A percentile compares a stretch with the other conserved stretches of the same genome.
Evolutionary conservation across 768 basidiomycete species (phyloP).

Genomic region (Boletus rufocinnamomeus): DNA sequence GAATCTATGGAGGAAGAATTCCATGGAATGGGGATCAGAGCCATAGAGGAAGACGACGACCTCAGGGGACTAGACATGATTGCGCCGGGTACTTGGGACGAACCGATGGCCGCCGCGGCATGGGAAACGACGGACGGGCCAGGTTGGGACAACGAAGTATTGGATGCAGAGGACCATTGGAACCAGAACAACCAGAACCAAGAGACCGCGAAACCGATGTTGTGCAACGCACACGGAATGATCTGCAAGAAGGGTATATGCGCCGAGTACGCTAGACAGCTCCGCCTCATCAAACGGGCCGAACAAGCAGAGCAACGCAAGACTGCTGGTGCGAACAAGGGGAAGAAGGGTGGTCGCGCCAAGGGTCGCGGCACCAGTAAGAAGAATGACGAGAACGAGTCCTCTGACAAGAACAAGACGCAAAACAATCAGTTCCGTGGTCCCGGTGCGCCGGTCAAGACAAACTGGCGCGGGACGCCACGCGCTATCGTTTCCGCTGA

Average conservation of each 20-base stretch:
- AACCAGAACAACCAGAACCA: slow-evolving; percentile 8
- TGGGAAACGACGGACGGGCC: slow-evolving; percentile 1
- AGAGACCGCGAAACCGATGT: slow-evolving; percentile 8
- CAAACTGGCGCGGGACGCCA: slow-evolving; percentile 33
- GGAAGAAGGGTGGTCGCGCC: slow-evolving; percentile 23
- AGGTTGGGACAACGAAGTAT: slow-evolving; percentile 19
- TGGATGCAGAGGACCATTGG: slow-evolving; percentile 31
- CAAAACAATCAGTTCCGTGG: slow-evolving; percentile 29
- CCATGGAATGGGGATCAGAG: slow-evolving; percentile 25
- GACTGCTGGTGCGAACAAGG: slow-evolving; percentile 15
- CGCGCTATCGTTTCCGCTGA: slow-evolving; percentile 30
- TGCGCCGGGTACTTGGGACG: slow-evolving; percentile 28
- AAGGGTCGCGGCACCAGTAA: slow-evolving; percentile 14
- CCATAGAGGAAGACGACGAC: slow-evolving; percentile 11
- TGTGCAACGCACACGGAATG: slow-evolving; percentile 36
- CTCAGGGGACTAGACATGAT: slow-evolving; percentile 27
- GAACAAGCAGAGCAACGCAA: slow-evolving; percentile 23
- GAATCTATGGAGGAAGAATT: slow-evolving; percentile 34
- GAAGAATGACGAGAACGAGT: slow-evolving; percentile 9
- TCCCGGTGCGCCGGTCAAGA: slow-evolving; percentile 34
- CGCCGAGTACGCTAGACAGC: slow-evolving; percentile 32
- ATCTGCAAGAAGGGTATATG: slow-evolving; percentile 43
- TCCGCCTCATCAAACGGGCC: slow-evolving; percentile 21
- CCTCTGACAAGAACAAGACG: not conserved
- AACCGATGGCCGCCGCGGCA: not conserved